phyloP scores from a whole-genome alignment of 495 filamentous ascomycete genomes.

The Echria macrotheca region DNA sequence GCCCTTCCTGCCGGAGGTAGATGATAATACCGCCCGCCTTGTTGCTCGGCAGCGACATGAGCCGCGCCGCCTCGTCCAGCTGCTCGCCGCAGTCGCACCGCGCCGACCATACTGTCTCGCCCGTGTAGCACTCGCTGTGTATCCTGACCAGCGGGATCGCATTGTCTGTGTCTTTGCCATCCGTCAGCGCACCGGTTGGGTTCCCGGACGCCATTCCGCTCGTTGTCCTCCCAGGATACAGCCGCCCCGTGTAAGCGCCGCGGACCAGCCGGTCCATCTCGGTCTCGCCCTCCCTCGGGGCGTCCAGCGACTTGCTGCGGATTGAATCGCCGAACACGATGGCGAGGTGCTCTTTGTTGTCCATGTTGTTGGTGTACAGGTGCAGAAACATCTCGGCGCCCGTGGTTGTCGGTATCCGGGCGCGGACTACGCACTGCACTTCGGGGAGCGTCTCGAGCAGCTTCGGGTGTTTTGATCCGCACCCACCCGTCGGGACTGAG shows the following conservation, averaged over 20 bases:
- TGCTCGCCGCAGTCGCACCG: conserved; percentile 98
- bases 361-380: conserved; percentile 84
- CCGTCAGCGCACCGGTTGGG: neutral
- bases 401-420: conserved; percentile 77
- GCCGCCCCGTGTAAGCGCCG: conserved; percentile 81
- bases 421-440: conserved; percentile 77
- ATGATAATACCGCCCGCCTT: conserved; percentile 82
- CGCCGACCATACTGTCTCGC: conserved; percentile 96
- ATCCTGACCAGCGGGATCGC: conserved; percentile 75
- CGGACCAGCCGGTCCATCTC: conserved; percentile 95
- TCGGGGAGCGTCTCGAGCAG: conserved; percentile 64
- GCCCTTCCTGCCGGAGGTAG: conserved; percentile 92
- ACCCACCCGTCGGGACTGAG: conserved; percentile 42
- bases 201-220: conserved; percentile 43
- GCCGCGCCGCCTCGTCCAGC: conserved; percentile 86
- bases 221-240: conserved; percentile 78
- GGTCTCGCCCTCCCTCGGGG: conserved; percentile 76
- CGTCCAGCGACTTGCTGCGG: conserved; percentile 72
- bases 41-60: conserved; percentile 76
- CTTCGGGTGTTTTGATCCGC: conserved; percentile 55
- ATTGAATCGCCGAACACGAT: conserved; percentile 92
- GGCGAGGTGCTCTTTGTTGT: conserved; percentile 95
- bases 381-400: conserved; percentile 97
- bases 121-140: conserved; percentile 97
- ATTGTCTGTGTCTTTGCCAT: conserved; percentile 8